A percentile compares a stretch with the other conserved stretches of the same genome.
phyloP scores from a whole-genome alignment of 129 eudicot genomes.

The Arctium minus region DNA sequence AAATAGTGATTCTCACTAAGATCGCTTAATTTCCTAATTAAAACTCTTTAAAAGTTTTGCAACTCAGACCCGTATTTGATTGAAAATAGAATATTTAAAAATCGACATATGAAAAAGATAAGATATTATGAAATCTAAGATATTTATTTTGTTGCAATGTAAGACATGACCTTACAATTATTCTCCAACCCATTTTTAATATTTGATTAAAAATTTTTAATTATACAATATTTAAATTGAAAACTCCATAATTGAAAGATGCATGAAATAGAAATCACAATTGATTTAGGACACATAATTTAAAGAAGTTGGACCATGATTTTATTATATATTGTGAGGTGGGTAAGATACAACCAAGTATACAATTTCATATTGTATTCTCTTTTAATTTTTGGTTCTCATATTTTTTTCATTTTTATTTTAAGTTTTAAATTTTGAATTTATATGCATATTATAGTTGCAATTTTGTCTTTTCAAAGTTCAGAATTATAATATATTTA shows the following conservation, averaged over 20 bases:
- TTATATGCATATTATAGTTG: too few species aligned
- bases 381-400: background rate
- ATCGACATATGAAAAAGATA: too few species aligned
- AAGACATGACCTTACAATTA: too few species aligned
- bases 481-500: too few species aligned
- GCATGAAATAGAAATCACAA: background rate
- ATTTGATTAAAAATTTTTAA: background rate
- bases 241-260: background rate
- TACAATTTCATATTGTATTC: constrained; percentile 18
- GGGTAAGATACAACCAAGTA: background rate
- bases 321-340: background rate
- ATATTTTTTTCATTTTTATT: background rate
- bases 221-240: background rate
- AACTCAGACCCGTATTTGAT: too few species aligned
- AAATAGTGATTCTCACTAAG: too few species aligned
- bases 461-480: too few species aligned
- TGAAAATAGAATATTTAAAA: too few species aligned
- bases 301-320: background rate
- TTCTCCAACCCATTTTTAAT: background rate
- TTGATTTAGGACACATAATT: background rate
- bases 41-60: too few species aligned
- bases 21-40: too few species aligned
- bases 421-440: background rate
- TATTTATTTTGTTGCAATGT: too few species aligned
- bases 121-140: too few species aligned